Base-by-base conservation (phyloP, 345 rosid genomes). In the Arabidopsis suecica region DNA sequence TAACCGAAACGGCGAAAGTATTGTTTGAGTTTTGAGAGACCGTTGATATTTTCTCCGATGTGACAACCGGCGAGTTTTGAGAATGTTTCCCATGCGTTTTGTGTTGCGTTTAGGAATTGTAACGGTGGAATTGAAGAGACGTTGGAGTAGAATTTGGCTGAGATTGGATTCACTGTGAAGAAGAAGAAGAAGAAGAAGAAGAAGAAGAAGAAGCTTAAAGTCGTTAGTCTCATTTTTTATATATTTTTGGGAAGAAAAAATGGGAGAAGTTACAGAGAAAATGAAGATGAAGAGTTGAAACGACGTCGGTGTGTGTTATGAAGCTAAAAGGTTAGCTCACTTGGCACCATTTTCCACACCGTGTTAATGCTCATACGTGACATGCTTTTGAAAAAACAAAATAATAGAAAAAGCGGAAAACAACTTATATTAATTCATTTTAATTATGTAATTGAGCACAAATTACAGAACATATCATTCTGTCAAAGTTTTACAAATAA, bases 1-100 rank as follows among this genome's bases (percentile, higher is more conserved):
- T 94, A 94, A 28, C 98, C 96, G 83, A 94, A 94, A 73, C 82
- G 45, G 25, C 68, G 73, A 65, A 94, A 91, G 86, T 94, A 94
- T 41, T 83, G 69, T 79, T 94, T 94, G 68, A 94, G 88, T 73
- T 84, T 84, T 1, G 79, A 75, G 47, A 94, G 76, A 5, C 98
- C 98, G 34, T 79, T 78, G 53, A 64, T 74, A 25, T 51, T 84
- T 5, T 91, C 80, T 8, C 98, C 98, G 23, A 83, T 13, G 9
- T 47, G 88, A 80, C 91, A 88, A 66, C 96, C 98, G 68, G 86
- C 50, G 77, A 87, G 78, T 11, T 84, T 80, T 5, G 14, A 62
- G 67, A 94, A 94, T 37, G 79, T 65, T 12, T 86, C 88, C 98
- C 98, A 94, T 1, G 89, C 81, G 74, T 18, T 33, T 5, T 62